phyloP scores from a whole-genome alignment of 257 asterid genomes.

The Marsdenia floribunda region DNA sequence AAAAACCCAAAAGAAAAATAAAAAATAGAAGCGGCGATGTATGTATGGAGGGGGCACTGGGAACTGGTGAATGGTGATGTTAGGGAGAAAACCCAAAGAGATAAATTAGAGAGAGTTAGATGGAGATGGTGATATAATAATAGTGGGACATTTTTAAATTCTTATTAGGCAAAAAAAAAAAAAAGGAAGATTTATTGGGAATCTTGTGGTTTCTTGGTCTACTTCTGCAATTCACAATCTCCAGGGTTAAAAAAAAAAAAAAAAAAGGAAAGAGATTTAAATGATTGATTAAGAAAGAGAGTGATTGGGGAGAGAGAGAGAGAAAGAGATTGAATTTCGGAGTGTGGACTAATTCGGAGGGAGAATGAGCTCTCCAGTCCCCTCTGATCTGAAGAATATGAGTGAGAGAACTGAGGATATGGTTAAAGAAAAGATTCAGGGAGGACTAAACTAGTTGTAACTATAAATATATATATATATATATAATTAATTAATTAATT shows the following conservation, averaged over 20 bases:
- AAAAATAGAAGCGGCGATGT: too few species aligned
- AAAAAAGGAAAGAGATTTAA: slow-evolving; percentile 7
- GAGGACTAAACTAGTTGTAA: too few species aligned
- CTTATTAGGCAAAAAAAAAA: neutral
- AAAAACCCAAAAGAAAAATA: neutral
- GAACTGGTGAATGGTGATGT: slow-evolving; percentile 11
- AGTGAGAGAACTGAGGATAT: too few species aligned
- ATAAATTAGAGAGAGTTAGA: neutral
- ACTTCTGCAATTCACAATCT: slow-evolving; percentile 11
- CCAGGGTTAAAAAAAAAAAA: neutral
- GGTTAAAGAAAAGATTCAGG: too few species aligned
- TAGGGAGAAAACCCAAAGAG: neutral
- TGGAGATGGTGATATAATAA: slow-evolving; percentile 4
- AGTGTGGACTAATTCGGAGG: slow-evolving; percentile 23
- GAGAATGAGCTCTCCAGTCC: slow-evolving; percentile 29
- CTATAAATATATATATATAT: too few species aligned
- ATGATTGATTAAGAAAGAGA: slow-evolving; percentile 34
- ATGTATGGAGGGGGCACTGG: neutral
- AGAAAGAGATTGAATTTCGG: slow-evolving; percentile 11
- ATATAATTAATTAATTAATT: too few species aligned
- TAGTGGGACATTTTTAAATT: slow-evolving; percentile 13
- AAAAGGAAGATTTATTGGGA: slow-evolving; percentile 22
- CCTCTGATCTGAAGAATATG: too few species aligned
- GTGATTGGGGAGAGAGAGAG: slow-evolving; percentile 40
- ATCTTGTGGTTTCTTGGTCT: slow-evolving; percentile 44